phyloP scores from a whole-genome alignment of 1,284 basidiomycete species.

The Apiotrichum mycotoxinovorans region DNA sequence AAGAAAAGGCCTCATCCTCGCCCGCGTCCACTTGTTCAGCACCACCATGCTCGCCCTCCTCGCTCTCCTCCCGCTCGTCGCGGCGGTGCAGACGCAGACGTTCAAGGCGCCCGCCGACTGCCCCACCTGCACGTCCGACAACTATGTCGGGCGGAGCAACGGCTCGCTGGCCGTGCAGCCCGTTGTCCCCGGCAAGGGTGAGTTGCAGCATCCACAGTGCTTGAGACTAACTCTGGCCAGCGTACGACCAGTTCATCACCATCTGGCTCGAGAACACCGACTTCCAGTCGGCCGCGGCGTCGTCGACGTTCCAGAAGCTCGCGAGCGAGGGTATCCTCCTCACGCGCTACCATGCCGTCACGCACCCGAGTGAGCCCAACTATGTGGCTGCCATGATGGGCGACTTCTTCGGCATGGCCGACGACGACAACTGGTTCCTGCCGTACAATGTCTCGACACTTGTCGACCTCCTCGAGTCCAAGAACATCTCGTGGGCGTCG shows the following conservation, averaged over 20 bases:
- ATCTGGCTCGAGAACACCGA: constrained; percentile 55
- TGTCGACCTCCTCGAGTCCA: constrained; percentile 62
- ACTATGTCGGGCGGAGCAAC: constrained; percentile 51
- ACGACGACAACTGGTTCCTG: constrained; percentile 51
- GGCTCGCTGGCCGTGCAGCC: constrained; percentile 48
- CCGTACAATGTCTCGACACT: constrained; percentile 56
- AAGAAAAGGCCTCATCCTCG: no score
- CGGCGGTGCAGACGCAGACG: constrained; percentile 37
- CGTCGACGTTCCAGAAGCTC: constrained; percentile 54
- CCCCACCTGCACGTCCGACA: constrained; percentile 43
- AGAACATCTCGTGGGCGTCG: constrained; percentile 54
- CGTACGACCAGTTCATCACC: constrained; percentile 58
- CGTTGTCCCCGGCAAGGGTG: constrained; percentile 49
- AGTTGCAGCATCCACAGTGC: background rate
- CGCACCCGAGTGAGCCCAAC: constrained; percentile 51
- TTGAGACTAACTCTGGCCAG: constrained; percentile 10
- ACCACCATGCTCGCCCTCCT: constrained; percentile 8
- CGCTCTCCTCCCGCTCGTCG: constrained; percentile 12
- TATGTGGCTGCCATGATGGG: constrained; percentile 16
- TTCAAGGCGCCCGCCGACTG: constrained; percentile 51
- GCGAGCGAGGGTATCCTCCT: constrained; percentile 58
- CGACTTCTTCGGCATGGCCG: constrained; percentile 49
- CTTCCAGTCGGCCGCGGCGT: constrained; percentile 46
- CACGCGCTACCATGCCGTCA: constrained; percentile 57
- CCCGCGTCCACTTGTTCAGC: no score